These are phyloP conservation scores for Aureobasidium lini DNA, from an alignment of 2,329 filamentous ascomycete genomes.

Conservation along the genomic window DNA sequence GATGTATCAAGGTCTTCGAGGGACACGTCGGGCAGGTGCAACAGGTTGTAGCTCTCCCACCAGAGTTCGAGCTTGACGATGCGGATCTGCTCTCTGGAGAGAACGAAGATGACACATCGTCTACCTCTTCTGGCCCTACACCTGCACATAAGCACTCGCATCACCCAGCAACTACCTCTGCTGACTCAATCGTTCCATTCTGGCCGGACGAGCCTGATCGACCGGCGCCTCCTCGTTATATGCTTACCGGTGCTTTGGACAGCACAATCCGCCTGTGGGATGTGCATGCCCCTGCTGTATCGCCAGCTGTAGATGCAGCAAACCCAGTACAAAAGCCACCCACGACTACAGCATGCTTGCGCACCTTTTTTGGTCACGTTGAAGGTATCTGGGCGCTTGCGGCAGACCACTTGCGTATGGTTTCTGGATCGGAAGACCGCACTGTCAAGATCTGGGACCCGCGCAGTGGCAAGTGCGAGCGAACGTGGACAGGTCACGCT, in stretches of 20 bases:
- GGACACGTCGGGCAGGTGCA: constrained; percentile 95
- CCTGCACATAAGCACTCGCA: constrained; percentile 12
- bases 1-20: constrained; percentile 68
- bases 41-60: constrained; percentile 75
- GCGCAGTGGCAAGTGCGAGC: constrained; percentile 79
- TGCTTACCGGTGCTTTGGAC: constrained; percentile 87
- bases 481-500: constrained; percentile 83
- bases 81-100: constrained; percentile 52
- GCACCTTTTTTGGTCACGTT: constrained; percentile 92
- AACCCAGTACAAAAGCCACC: constrained; percentile 26
- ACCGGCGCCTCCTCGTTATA: constrained; percentile 75
- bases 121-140: constrained; percentile 16
- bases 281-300: constrained; percentile 37
- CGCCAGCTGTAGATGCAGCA: constrained; percentile 3
- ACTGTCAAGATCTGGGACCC: constrained; percentile 97
- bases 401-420: constrained; percentile 78
- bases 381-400: constrained; percentile 93
- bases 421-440: constrained; percentile 84
- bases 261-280: constrained; percentile 92
- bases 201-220: constrained; percentile 58
- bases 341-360: constrained; percentile 65
- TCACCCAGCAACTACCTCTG: constrained; percentile 6
- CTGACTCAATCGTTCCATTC: constrained; percentile 27
- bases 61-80: constrained; percentile 84
- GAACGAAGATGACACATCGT: constrained; percentile 36